phyloP scores from a whole-genome alignment of 1,139 yeast genomes.

The Pichia sp. region DNA sequence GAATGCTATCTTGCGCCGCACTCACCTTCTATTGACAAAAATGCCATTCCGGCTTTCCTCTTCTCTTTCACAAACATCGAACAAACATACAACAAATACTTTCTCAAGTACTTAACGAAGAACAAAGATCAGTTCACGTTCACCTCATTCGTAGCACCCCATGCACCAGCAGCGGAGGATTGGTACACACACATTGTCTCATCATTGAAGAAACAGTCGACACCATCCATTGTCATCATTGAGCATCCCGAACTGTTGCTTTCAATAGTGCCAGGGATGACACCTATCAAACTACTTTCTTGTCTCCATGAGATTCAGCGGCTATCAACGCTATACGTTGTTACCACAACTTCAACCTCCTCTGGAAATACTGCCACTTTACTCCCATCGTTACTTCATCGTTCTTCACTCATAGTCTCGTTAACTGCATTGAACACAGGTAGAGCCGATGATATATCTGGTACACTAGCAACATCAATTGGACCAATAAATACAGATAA shows the following conservation, averaged over 20 bases:
- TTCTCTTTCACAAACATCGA: conserved; percentile 4
- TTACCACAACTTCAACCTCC: conserved; percentile 29
- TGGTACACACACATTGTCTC: conserved; percentile 1
- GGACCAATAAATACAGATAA: conserved; percentile 5
- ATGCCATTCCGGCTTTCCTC: conserved; percentile 4
- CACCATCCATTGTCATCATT: conserved; percentile 13
- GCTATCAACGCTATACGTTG: conserved; percentile 29
- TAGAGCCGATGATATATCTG: conserved; percentile 77
- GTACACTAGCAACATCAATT: conserved; percentile 44
- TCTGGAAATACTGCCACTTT: conserved; percentile 38
- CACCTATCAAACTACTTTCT: conserved; percentile 31
- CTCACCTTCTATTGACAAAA: conserved; percentile 13
- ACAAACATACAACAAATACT: conserved; percentile 7
- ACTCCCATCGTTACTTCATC: conserved; percentile 41
- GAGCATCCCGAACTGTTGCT: conserved; percentile 43
- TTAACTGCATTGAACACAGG: conserved; percentile 71
- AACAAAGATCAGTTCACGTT: conserved; percentile 5
- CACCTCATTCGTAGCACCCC: conserved; percentile 5
- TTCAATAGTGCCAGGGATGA: conserved; percentile 32
- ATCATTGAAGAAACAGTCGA: neutral
- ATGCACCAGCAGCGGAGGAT: neutral
- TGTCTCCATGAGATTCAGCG: conserved; percentile 34
- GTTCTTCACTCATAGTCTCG: conserved; percentile 43
- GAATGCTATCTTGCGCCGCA: conserved; percentile 28
- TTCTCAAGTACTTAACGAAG: conserved; percentile 4